These are phyloP conservation scores for Liquidambar formosana DNA, from an alignment of 164 flowering plant genomes.

Conservation along the genomic window DNA sequence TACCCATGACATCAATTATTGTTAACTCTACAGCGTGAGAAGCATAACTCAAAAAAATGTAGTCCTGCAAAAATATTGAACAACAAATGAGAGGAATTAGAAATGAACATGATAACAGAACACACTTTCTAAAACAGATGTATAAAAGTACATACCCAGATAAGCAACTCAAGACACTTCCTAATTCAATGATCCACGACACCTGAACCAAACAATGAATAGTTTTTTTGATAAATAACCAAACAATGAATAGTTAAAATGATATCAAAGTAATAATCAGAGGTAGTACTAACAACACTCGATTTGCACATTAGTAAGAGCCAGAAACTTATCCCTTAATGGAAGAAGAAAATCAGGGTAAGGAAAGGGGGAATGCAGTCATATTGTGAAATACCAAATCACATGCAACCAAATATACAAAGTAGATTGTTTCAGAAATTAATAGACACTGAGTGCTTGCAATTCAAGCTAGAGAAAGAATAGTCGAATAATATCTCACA, in stretches of 20 bases:
- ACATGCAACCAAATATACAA: neutral
- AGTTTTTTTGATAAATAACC: neutral
- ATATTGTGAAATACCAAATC: too few relatives aligned
- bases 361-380: neutral
- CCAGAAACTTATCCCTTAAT: neutral
- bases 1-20: conserved; percentile 6
- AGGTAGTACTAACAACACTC: neutral
- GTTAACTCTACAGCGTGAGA: neutral
- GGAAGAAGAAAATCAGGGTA: neutral
- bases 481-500: neutral
- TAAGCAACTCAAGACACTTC: conserved; percentile 5
- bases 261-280: neutral
- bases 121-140: neutral
- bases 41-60: neutral
- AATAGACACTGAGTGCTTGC: too few relatives aligned
- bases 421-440: too few relatives aligned
- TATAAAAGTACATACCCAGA: conserved; percentile 20
- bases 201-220: conserved; percentile 39
- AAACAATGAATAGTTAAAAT: too few relatives aligned
- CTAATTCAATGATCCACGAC: conserved; percentile 84
- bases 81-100: neutral
- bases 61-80: conserved; percentile 6
- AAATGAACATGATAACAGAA: neutral
- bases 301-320: neutral
- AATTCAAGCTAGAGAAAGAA: neutral